Base-by-base conservation (phyloP, 2,329 filamentous ascomycete species). In the Aspergillus clavatus region DNA sequence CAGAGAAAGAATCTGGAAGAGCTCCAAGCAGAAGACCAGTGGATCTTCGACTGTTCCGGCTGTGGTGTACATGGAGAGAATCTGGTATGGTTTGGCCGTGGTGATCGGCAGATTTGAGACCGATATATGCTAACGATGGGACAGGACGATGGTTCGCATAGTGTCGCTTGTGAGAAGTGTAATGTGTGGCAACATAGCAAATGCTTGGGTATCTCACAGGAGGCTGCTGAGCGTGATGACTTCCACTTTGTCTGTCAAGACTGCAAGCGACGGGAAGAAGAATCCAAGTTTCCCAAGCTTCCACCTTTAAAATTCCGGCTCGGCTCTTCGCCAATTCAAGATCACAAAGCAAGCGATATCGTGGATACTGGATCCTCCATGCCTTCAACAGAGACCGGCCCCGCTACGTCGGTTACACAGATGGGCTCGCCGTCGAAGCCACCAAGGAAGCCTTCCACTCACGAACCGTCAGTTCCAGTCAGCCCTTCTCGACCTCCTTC, bases 141-240 rank as follows among this genome's bases (percentile, higher is more conserved):
- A 12, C 51, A 80, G 77, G 93, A 98, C 58, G 93, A 97, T 63
- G 93, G 93, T 27, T 85, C 88, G 6, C 90, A 95, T 63, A 95
- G 89, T 63, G 83, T 98, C 53, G 87, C 90, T 22, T 98, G 93
- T 69, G 93, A 98, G 62, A 83, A 78, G 55, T 98, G 93, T 73
- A 94, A 85, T 62, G 84, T 95, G 38, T 98, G 93, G 93, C 91
- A 97, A 65, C 93, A 98, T 63, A 95, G 89, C 74, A 88, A 86
- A 58, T 98, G 93, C 62, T 79, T 95, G 48, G 85, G 84, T 31
- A 86, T 97, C 52, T 79, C 80, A 37, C 80, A 94, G 57, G 72
- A 78, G 48, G 86, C 90, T 51, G 90, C 89, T 0, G 91, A 95
- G 53, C 77, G 83, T 38, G 82, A 88, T 1, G 87, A 94, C 54